Evolutionary conservation across 345 rosid genomes (phyloP).

Genomic region (Passiflora organensis): DNA sequence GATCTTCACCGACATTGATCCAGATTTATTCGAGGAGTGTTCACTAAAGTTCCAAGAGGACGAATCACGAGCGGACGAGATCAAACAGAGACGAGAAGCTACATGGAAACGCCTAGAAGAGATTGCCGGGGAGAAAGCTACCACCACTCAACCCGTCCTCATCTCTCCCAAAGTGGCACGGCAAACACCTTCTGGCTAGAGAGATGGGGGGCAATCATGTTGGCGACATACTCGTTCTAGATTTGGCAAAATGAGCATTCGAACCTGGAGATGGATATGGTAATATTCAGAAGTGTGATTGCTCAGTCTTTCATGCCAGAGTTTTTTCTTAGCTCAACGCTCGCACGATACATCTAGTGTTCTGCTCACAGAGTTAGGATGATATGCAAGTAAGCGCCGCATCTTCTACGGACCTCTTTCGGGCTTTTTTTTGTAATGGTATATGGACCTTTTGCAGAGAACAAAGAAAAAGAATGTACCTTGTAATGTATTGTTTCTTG

Average conservation of each 20-base stretch:
- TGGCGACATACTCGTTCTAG: slow-evolving; percentile 1
- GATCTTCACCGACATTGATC: slow-evolving; percentile 67
- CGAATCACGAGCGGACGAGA: slow-evolving; percentile 46
- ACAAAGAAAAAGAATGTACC: too few species aligned
- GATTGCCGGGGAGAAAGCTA: slow-evolving; percentile 55
- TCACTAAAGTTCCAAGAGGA: slow-evolving; percentile 56
- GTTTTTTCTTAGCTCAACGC: too few species aligned
- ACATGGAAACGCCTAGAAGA: slow-evolving; percentile 72
- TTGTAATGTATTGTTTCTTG: too few species aligned
- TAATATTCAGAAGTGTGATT: too few species aligned
- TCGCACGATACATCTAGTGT: too few species aligned
- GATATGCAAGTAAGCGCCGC: too few species aligned
- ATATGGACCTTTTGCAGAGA: too few species aligned
- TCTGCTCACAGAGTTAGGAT: too few species aligned
- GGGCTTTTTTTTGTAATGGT: too few species aligned
- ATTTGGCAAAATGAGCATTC: slow-evolving; percentile 9
- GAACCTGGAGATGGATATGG: slow-evolving; percentile 1
- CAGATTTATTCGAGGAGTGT: slow-evolving; percentile 70
- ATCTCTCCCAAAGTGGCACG: slow-evolving; percentile 25
- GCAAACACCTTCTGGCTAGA: slow-evolving; percentile 36
- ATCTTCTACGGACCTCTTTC: too few species aligned
- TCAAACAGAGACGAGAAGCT: slow-evolving; percentile 41
- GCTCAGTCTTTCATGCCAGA: too few species aligned
- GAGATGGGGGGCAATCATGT: neutral
- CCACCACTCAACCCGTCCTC: slow-evolving; percentile 43